Conservation (phyloP, 2,329 filamentous ascomycete genomes). For the Thermothelomyces thermophilus region DNA sequence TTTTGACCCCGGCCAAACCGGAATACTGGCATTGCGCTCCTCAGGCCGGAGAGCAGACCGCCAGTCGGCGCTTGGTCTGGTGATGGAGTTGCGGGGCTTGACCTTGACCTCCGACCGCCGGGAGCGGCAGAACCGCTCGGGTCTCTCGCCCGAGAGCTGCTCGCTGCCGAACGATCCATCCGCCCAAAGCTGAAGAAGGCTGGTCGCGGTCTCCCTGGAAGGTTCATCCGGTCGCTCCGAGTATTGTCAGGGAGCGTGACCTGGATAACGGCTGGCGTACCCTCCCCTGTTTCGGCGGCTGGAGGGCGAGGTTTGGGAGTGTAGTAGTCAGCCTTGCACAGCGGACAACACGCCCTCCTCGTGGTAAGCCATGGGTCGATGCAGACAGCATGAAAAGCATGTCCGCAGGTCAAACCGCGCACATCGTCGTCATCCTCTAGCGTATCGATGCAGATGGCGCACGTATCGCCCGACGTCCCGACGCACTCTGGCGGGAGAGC, state of each 20-base stretch:
- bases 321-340: conserved; percentile 98
- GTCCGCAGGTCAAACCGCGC: conserved; percentile 88
- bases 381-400: conserved; percentile 94
- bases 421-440: conserved; percentile 95
- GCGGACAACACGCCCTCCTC: conserved; percentile 86
- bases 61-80: background rate
- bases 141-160: background rate
- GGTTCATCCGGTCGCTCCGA: conserved; percentile 38
- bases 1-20: background rate
- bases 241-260: conserved; percentile 25
- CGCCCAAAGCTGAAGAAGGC: conserved; percentile 24
- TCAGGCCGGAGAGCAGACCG: conserved; percentile 5
- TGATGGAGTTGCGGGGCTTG: background rate
- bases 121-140: background rate
- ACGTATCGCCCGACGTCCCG: conserved; percentile 79
- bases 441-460: conserved; percentile 91
- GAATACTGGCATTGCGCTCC: background rate
- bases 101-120: background rate
- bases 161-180: background rate
- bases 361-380: conserved; percentile 96
- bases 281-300: conserved; percentile 36
- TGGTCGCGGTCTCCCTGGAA: conserved; percentile 31
- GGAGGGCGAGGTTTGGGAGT: conserved; percentile 76
- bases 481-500: conserved; percentile 76
- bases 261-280: conserved; percentile 28